Evolutionary conservation across 768 basidiomycete species (phyloP).

Genomic region (Phanerochaete sordida): DNA sequence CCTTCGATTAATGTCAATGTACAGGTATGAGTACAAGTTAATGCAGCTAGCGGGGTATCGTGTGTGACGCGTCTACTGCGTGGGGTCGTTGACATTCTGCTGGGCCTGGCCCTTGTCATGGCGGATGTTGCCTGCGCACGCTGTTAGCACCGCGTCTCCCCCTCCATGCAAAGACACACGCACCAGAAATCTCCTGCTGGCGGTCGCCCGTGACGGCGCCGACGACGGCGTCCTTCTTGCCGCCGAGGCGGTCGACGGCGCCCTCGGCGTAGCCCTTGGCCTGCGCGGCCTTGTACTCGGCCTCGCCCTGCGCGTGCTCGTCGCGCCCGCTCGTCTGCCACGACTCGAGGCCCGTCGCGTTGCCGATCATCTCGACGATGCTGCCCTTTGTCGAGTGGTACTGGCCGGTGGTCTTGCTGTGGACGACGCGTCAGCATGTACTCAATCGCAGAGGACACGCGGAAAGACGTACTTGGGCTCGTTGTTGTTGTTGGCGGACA

Average conservation of each 20-base stretch:
- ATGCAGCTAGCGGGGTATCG: neutral
- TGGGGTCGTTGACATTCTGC: conserved; percentile 47
- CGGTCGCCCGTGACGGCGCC: conserved; percentile 57
- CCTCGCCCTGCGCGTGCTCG: conserved; percentile 47
- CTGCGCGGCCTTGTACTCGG: conserved; percentile 43
- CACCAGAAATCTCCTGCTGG: conserved; percentile 46
- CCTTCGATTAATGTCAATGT: neutral
- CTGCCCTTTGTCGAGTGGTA: conserved; percentile 38
- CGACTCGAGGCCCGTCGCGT: conserved; percentile 37
- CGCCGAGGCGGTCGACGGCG: conserved; percentile 37
- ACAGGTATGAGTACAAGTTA: neutral
- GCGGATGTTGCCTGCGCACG: conserved; percentile 41
- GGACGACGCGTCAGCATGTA: neutral
- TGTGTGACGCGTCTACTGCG: neutral
- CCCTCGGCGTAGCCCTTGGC: conserved; percentile 52
- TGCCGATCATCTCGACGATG: conserved; percentile 38
- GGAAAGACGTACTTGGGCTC: conserved; percentile 22
- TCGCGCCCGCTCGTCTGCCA: conserved; percentile 46
- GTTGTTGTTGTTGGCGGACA: conserved; percentile 19
- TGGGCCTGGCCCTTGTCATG: conserved; percentile 54
- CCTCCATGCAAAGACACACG: neutral
- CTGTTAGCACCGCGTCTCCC: neutral
- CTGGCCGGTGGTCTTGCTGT: conserved; percentile 35
- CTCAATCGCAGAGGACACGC: neutral
- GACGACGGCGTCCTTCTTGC: conserved; percentile 51